phyloP scores from a whole-genome alignment of 2,329 filamentous ascomycete species.

The Penicillium sp. region DNA sequence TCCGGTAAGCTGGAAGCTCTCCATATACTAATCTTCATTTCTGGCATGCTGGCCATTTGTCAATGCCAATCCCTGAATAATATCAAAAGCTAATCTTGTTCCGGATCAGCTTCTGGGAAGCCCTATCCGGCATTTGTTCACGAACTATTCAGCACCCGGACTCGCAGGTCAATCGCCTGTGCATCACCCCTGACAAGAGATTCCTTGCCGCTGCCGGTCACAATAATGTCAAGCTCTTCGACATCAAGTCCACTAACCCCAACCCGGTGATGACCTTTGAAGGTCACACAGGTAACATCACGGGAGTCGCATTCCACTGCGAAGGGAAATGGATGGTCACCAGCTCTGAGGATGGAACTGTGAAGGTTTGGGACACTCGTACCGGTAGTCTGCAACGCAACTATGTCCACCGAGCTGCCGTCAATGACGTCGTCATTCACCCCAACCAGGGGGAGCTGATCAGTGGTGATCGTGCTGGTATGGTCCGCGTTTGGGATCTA shows the following conservation, averaged over 20 bases:
- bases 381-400: slow-evolving; percentile 84
- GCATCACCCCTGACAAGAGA: slow-evolving; percentile 97
- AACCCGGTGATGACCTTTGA: slow-evolving; percentile 92
- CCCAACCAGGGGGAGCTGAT: slow-evolving; percentile 98
- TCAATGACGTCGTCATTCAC: slow-evolving; percentile 99
- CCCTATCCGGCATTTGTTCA: slow-evolving; percentile 94
- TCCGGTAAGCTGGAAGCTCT: slow-evolving; percentile 54
- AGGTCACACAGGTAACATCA: slow-evolving; percentile 93
- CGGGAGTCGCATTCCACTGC: slow-evolving; percentile 95
- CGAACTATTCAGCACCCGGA: slow-evolving; percentile 97
- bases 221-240: slow-evolving; percentile 94
- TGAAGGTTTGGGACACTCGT: slow-evolving; percentile 95
- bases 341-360: slow-evolving; percentile 91
- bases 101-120: slow-evolving; percentile 84
- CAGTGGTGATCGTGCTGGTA: slow-evolving; percentile 88
- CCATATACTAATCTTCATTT: neutral
- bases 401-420: slow-evolving; percentile 83
- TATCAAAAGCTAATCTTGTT: neutral
- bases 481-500: slow-evolving; percentile 92
- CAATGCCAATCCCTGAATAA: neutral
- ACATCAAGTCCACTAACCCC: slow-evolving; percentile 97
- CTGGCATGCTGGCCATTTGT: neutral
- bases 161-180: slow-evolving; percentile 96
- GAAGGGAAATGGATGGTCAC: slow-evolving; percentile 99
- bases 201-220: slow-evolving; percentile 80